Evolutionary conservation across 2,329 filamentous ascomycete species (phyloP).

Genomic region (Daldinia eschscholtzii): DNA sequence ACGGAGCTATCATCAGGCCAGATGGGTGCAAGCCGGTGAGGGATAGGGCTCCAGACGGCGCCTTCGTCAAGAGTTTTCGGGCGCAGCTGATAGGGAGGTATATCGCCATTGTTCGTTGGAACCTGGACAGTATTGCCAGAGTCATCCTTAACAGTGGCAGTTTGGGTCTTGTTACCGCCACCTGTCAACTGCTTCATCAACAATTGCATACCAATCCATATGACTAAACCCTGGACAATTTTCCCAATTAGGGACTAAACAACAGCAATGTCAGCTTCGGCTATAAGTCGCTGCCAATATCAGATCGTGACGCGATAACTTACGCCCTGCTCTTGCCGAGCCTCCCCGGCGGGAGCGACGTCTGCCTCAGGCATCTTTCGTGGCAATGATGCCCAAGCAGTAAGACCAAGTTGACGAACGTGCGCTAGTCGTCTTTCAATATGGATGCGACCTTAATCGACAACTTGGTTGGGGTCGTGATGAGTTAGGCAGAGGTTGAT

Average conservation of each 20-base stretch:
- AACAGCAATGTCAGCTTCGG: constrained; percentile 34
- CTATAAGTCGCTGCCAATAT: background rate
- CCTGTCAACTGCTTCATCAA: constrained; percentile 66
- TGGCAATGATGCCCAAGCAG: constrained; percentile 23
- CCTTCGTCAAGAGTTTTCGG: constrained; percentile 71
- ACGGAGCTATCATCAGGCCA: constrained; percentile 84
- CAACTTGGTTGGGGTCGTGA: constrained; percentile 24
- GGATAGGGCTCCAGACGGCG: constrained; percentile 73
- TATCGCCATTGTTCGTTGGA: constrained; percentile 65
- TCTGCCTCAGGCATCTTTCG: constrained; percentile 53
- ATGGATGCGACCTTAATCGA: constrained; percentile 12
- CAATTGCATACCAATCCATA: constrained; percentile 72
- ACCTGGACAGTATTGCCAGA: constrained; percentile 66
- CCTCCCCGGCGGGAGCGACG: constrained; percentile 49
- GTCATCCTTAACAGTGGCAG: constrained; percentile 63
- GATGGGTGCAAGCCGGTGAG: constrained; percentile 82
- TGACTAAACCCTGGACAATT: constrained; percentile 64
- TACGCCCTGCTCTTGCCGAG: constrained; percentile 52
- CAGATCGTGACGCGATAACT: constrained; percentile 42
- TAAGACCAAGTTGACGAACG: constrained; percentile 21
- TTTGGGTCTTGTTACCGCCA: constrained; percentile 61
- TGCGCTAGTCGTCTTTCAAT: constrained; percentile 11
- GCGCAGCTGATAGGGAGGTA: constrained; percentile 75
- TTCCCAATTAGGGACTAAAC: constrained; percentile 58
- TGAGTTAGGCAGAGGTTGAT: constrained; percentile 22